Base-by-base conservation (phyloP, 1,284 basidiomycete genomes). In the Ceratobasidium sp. region DNA sequence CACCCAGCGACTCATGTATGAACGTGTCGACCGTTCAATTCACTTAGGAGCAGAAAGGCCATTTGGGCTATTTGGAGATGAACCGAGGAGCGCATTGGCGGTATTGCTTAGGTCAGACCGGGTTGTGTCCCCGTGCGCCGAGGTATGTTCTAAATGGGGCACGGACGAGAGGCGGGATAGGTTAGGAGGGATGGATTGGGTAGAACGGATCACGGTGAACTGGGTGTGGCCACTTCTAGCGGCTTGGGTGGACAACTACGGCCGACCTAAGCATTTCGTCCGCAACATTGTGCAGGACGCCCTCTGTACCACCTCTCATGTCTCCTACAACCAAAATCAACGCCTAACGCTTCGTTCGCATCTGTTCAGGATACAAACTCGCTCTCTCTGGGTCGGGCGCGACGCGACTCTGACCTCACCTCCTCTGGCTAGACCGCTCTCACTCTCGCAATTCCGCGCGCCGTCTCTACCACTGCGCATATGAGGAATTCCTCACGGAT, bases 261-360 rank as follows among this genome's bases (percentile, higher is more conserved):
- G 36, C 36, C 36, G 11, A 27, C 6, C 24, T 56, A 1, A 29
- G 24, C 29, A 8, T 27, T 22, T 62, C 60, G 19, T 41, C 60
- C 22, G 44, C 60, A 24, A 62, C 60, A 6, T 62, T 41, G 7
- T 45, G 11, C n/a, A 9, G 60, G 3, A 19, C 36, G 2, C 47
- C 60, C 19, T 41, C 60, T 22, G 36, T 41, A 7, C 19, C 60
- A 41, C 47, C 60, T 27, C 41, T 45, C 22, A 11, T 41, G 36
- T 41, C 36, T 41, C 36, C 36, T 41, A 11, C 36, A 11, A 47
- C 60, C 4, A 62, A 24, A 19, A 1, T 53, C 63, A 11, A 53
- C 60, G 22, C 60, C 60, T 9, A 62, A 62, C 22, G 65, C 65
- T 53, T 67, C 65, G 31, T 67, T 33, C 50, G 33, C 19, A n/a